Base-by-base conservation (phyloP, 495 filamentous ascomycete genomes). In the Oleoguttula mirabilis region DNA sequence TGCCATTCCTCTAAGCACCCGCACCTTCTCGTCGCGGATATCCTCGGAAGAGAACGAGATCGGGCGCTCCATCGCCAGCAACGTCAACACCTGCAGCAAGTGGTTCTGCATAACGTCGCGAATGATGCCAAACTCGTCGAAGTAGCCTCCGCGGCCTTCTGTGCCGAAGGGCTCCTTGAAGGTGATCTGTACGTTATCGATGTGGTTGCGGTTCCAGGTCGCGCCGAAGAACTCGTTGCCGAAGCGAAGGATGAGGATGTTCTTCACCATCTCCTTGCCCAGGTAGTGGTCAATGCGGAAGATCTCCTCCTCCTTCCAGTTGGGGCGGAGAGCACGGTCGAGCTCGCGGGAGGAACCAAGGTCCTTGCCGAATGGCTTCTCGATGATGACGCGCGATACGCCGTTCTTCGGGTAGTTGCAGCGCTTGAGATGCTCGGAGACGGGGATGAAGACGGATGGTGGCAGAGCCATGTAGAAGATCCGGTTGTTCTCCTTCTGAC, bases 201-300 rank as follows among this genome's bases (percentile, higher is more conserved):
- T 99, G 70, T 99, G 90, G 62, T 94, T 88, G 43, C 90, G 78
- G 69, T 95, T 96, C 92, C 92, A 99, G 41, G 90, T 96, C 35
- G 92, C 92, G 42, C 88, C 87, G 55, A 99, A 92, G 73, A 99
- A 96, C 56, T 94, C 87, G 66, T 99, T 99, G 50, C 90, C 92
- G 62, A 99, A 99, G 52, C 92, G 76, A 47, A 99, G 77, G 52
- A 99, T 94, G 40, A 99, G 76, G 56, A 99, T 92, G 63, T 99
- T 99, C 76, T 99, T 99, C 42, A 99, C 92, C 92, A 99, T 99
- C 70, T 99, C 92, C 76, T 99, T 99, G 53, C 92, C 92, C 30
- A 99, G 75, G 61, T 99, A 99, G 68, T 99, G 92, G 62, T 99
- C 92, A 57, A 99, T 99, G 57, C 92, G 88, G 77, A 92, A 99